Evolutionary conservation across 1,139 yeast genomes (phyloP).

Genomic region (Geotrichum cucujoidarum): DNA sequence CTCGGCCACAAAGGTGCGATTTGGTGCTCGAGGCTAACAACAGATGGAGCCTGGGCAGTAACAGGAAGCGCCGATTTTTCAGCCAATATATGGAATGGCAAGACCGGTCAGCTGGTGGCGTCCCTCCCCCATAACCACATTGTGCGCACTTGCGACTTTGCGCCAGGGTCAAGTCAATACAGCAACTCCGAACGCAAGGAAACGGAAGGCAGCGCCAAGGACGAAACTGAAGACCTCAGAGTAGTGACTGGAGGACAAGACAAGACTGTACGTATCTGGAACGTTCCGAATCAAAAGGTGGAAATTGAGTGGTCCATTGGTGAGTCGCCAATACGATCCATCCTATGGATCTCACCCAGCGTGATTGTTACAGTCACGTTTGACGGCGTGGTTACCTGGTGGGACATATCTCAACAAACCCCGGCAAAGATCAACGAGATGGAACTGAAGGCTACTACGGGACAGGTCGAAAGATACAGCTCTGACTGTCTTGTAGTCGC

Average conservation of each 20-base stretch:
- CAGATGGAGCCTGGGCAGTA: conserved; percentile 30
- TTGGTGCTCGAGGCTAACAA: conserved; percentile 36
- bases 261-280: conserved; percentile 28
- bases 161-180: conserved; percentile 18
- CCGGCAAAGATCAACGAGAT: conserved; percentile 21
- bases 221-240: neutral
- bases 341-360: conserved; percentile 25
- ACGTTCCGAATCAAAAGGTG: conserved; percentile 17
- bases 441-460: conserved; percentile 28
- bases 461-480: conserved; percentile 32
- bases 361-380: conserved; percentile 29
- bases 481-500: conserved; percentile 18
- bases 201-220: neutral
- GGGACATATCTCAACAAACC: conserved; percentile 28
- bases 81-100: conserved; percentile 36
- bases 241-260: conserved; percentile 32
- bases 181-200: neutral
- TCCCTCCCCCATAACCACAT: conserved; percentile 35
- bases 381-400: conserved; percentile 33
- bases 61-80: conserved; percentile 40
- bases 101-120: conserved; percentile 29
- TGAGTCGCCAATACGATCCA: conserved; percentile 18
- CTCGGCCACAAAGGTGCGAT: conserved; percentile 40
- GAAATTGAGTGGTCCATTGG: conserved; percentile 24
- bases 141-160: conserved; percentile 33